Base-by-base conservation (phyloP, 2,329 filamentous ascomycete species). In the Sporothrix luriei region DNA sequence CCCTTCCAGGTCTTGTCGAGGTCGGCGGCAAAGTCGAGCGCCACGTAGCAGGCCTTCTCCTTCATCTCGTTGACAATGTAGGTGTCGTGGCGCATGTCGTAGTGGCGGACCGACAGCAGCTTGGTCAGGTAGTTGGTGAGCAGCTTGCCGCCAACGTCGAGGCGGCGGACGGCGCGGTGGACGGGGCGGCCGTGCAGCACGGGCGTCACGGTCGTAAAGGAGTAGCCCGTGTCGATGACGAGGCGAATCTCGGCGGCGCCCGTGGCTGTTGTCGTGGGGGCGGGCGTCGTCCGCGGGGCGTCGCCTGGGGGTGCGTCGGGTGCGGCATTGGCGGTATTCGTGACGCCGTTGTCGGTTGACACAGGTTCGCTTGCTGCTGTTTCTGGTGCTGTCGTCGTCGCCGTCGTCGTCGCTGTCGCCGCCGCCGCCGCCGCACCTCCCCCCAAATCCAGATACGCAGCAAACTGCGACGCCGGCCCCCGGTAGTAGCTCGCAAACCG, bases 41-140 rank as follows among this genome's bases (percentile, higher is more conserved):
- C 91, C 13, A 97, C 89, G 75, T 91, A 98, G 77, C 92, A 97
- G 0, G 91, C 89, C 4, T 90, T 85, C 78, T 99, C 95, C 77
- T 99, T 99, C 79, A 98, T 94, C 78, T 97, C 92, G 76, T 97
- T 97, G 77, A 97, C 93, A 66, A 98, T 90, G 78, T 96, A 90
- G 0, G 91, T 90, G 75, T 99, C 95, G 78, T 97, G 94, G 72
- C 95, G 89, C 88, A 99, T 94, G 78, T 97, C 94, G 79, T 96
- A 97, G 76, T 97, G 93, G 7, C 95, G 90, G 16, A 96, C 85
- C 1, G 94, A 97, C 21, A 98, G 88, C 19, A 97, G 85, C 69
- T 95, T 91, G 62, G 95, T 94, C 46, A 99, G 84, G 77, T 97
- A 91, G 78, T 98, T 98, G 26, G 94, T 97, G 72, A 99, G 82